Evolutionary conservation across 2,329 filamentous ascomycete genomes (phyloP), one percentile per base, ranked within the genome.

Genomic region (Drechmeria coniospora): DNA sequence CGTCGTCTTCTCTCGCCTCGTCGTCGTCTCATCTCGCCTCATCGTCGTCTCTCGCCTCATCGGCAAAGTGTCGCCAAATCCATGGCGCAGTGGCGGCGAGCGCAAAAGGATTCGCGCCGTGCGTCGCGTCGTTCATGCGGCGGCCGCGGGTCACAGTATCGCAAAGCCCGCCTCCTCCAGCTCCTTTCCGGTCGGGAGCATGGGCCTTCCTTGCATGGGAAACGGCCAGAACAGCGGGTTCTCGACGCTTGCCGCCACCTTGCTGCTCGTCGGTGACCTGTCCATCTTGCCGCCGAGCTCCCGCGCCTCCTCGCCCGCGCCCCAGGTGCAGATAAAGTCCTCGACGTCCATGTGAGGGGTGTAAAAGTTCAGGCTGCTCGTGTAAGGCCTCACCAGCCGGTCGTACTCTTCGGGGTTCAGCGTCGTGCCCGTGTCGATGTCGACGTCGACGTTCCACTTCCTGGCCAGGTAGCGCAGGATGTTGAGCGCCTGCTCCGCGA

Each of bases 141-240:
- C 8, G 4, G n/a, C 15, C 13, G n/a, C n/a, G n/a, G 11, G 11
- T 23, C 36, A 58, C 4, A 63, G 19, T 14, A 57, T 33, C 15
- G 52, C 54, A 39, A 73, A 73, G 0, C 68, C 68, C 2, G 66
- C 63, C 17, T 63, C 56, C 36, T 60, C 51, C 28, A 73, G 39
- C 27, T 58, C 51, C 17, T 53, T 40, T 1, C 64, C 63, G 1
- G 45, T 51, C 0, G 63, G 58, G 16, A 72, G 36, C 32, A 70
- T 63, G 3, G 67, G 66, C 14, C 65, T 54, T 0, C 67, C 67
- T 37, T 71, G 67, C 62, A 70, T 63, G 0, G 68, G 67, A 33
- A 71, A 72, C 1, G 67, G 65, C 68, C 68, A 73, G 38, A 71
- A 71, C 2, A 71, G 47, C 12, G 66, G 66, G 30, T 69, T 47